Base-by-base conservation (phyloP, 108 stramenopile species). In the Stephanodiscus minutulus region DNA sequence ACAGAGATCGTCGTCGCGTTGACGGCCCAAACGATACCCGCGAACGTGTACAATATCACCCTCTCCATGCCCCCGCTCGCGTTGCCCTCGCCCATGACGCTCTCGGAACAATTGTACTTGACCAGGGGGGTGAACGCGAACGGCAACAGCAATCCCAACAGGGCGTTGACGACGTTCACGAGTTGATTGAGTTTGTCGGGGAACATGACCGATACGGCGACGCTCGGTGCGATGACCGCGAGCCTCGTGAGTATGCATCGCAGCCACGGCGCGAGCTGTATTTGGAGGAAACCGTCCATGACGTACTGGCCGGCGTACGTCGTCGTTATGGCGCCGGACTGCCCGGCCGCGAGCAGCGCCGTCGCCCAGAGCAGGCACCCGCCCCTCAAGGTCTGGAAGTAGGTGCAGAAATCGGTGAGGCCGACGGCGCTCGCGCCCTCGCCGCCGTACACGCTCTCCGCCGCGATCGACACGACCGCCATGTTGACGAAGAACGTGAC, bases 281-380 rank as follows among this genome's bases (percentile, higher is more conserved):
- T 59, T 35, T 92, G 62, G 58, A 93, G 62, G 61, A 95, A 95
- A 0, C 94, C 94, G 41, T 92, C 90, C 91, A 93, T 93, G 31
- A 95, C 85, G 43, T 84, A 92, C 61, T 95, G 94, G 27, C 94
- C 94, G 2, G 94, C 90, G 70, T 88, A 93, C 1, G 94, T 95
- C 3, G 89, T 91, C 25, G 94, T 95, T 73, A 95, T 93, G 31
- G 84, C 86, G 35, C 77, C 80, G 56, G 75, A 77, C 60, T 95
- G 94, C 8, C 92, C 94, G 1, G 94, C 89, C 8, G 94, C 94
- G 56, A 95, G 66, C 24, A 95, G 67, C 1, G 92, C 94, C 11
- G 93, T 69, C 9, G 79, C 90, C 94, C 94, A 95, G 53, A 95
- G 56, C 18, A 88, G 36, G 58, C 88, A 87, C 2, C 90, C 91